Base-by-base conservation (phyloP, 805 yeast genomes). In the Candida xyloterini region DNA sequence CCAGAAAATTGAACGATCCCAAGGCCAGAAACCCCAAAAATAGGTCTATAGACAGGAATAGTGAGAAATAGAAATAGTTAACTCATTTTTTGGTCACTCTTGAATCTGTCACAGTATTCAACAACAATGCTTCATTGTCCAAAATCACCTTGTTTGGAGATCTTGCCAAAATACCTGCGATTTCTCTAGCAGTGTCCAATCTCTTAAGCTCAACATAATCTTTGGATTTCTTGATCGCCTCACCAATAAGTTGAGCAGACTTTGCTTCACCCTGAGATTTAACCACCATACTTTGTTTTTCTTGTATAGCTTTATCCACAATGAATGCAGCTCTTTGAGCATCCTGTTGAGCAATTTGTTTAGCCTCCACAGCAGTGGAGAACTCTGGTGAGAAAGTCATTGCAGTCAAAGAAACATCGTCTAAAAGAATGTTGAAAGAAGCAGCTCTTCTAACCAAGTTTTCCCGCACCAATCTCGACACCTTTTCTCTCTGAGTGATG, bases 361-460 rank as follows among this genome's bases (percentile, higher is more conserved):
- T 93, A 43, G 96, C 95, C 70, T 93, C 99, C 40, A 93, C 99
- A 4, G 98, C 98, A 31, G 84, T 81, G 29, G 98, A 90, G 64
- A 93, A 93, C 66, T 93, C 99, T 21, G 99, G 99, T 3, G 95
- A 85, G 65, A 93, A 93, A 1, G 97, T 87, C 98, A 93, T 93
- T 55, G 71, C 88, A 2, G 99, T 93, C 57, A 93, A 78, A 6
- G 99, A 93, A 32, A 93, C 99, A 66, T 93, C 99, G 63, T 93
- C 99, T 55, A 93, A 74, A 47, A 77, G 60, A 48, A 93, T 80
- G 67, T 87, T 86, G 74, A 93, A 93, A 59, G 81, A 84, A 48
- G 81, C 72, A 10, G 98, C 98, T 63, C 99, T 83, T 70, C 90
- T 86, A 39, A 88, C 79, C 53, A 93, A 75, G 55, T 81, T 88